A percentile compares a stretch with the other conserved stretches of the same genome.
These are phyloP conservation scores for Musa troglodytarum DNA, from an alignment of 176 grass and related monocot genomes.

Conservation along the genomic window DNA sequence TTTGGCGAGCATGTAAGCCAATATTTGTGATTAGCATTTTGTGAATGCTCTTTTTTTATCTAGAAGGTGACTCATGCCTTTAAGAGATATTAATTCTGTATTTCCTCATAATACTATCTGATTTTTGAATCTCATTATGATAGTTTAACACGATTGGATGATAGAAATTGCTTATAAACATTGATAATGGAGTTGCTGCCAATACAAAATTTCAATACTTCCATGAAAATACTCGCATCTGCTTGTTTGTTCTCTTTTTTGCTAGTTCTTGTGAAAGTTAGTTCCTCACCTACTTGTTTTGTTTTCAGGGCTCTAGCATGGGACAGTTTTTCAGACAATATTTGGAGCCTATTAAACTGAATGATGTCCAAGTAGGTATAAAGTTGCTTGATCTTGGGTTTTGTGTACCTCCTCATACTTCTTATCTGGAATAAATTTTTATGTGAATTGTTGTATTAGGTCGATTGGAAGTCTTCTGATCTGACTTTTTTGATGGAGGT, in stretches of 20 bases:
- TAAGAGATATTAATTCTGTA: too few species aligned
- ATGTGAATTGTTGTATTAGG: conserved; percentile 30
- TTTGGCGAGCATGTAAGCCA: conserved; percentile 77
- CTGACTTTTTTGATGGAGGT: conserved; percentile 83
- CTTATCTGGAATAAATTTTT: conserved; percentile 27
- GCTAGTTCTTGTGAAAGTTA: background rate
- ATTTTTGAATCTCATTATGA: too few species aligned
- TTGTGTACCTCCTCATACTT: background rate
- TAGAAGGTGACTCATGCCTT: conserved; percentile 2
- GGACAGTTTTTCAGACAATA: conserved; percentile 84
- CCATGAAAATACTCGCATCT: conserved; percentile 2
- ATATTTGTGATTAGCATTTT: background rate
- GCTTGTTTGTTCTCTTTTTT: too few species aligned
- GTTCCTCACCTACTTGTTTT: conserved; percentile 17
- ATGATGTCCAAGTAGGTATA: conserved; percentile 72
- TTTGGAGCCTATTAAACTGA: conserved; percentile 78
- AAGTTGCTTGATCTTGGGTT: background rate
- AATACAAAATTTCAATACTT: background rate
- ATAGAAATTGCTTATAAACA: too few species aligned
- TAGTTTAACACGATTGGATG: too few species aligned
- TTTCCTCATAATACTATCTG: too few species aligned
- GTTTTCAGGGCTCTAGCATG: conserved; percentile 84
- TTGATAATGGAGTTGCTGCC: background rate
- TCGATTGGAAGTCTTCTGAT: conserved; percentile 83
- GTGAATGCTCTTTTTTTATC: background rate